Conservation (phyloP, 306 rosid species). For the Prunus fruticosa region DNA sequence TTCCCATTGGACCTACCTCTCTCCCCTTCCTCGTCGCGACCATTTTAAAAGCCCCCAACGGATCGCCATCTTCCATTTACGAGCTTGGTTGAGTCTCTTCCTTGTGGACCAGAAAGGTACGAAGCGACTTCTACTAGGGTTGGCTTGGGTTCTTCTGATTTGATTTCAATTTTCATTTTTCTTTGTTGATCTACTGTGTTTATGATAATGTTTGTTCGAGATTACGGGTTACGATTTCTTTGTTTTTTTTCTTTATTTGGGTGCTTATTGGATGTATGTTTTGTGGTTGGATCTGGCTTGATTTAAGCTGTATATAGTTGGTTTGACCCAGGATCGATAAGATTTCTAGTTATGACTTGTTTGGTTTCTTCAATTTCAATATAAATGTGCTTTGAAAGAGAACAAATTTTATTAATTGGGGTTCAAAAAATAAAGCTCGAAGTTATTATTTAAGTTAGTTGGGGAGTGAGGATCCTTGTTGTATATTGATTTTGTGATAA, state of each 20-base stretch:
- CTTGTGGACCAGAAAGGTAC: slow-evolving; percentile 17
- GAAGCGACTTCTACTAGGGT: background rate
- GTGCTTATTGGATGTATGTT: background rate
- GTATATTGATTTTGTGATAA: background rate
- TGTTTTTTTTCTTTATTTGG: background rate
- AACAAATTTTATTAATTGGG: background rate
- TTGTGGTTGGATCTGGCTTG: slow-evolving; percentile 12
- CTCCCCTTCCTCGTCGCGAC: slow-evolving; percentile 23
- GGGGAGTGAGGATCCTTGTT: background rate
- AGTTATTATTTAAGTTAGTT: background rate
- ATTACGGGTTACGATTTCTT: slow-evolving; percentile 8
- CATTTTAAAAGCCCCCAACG: slow-evolving; percentile 22
- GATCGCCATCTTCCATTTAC: background rate
- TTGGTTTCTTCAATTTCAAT: background rate
- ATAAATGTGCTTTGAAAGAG: background rate
- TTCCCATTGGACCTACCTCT: slow-evolving; percentile 34
- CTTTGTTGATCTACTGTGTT: background rate
- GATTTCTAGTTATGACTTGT: background rate
- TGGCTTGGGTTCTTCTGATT: slow-evolving; percentile 11
- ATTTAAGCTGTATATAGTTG: background rate
- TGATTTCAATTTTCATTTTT: background rate
- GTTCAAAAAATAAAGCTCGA: background rate
- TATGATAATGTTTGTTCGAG: background rate
- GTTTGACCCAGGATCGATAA: background rate
- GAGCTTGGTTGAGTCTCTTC: slow-evolving; percentile 17